Conservation (phyloP, 2,329 filamentous ascomycete genomes). For the Ophiostoma piceae region DNA sequence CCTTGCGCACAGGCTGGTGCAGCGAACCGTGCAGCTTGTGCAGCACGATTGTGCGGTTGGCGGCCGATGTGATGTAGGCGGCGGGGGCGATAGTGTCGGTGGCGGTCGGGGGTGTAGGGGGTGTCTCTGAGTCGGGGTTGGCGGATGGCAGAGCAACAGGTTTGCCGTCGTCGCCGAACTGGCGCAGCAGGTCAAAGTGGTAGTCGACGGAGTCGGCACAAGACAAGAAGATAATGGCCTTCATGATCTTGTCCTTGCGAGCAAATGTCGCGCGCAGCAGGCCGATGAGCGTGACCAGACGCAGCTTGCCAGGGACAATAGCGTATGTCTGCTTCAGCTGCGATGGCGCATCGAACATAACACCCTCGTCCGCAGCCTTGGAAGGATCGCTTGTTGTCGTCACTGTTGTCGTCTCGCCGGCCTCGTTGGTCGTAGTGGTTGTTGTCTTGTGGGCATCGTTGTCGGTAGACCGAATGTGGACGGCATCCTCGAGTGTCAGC, state of each 20-base stretch:
- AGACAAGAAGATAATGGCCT: slow-evolving; percentile 93
- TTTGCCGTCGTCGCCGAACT: slow-evolving; percentile 28
- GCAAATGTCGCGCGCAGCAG: slow-evolving; percentile 83
- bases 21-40: slow-evolving; percentile 91
- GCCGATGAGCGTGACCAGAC: slow-evolving; percentile 80
- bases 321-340: slow-evolving; percentile 92
- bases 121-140: slow-evolving; percentile 28
- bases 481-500: slow-evolving; percentile 88
- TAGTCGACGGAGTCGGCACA: slow-evolving; percentile 97
- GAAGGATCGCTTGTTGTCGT: slow-evolving; percentile 37
- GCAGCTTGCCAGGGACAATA: slow-evolving; percentile 80
- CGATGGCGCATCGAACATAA: slow-evolving; percentile 72
- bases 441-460: slow-evolving; percentile 31
- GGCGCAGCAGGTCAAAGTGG: slow-evolving; percentile 76
- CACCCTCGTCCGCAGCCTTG: background rate
- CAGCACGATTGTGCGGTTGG: slow-evolving; percentile 67
- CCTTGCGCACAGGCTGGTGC: slow-evolving; percentile 77
- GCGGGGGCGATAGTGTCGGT: slow-evolving; percentile 62
- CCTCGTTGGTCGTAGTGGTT: slow-evolving; percentile 22
- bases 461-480: slow-evolving; percentile 60
- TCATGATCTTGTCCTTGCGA: slow-evolving; percentile 86
- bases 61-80: slow-evolving; percentile 66
- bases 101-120: slow-evolving; percentile 22
- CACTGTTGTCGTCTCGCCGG: slow-evolving; percentile 26
- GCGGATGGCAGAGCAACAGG: background rate